phyloP scores from a whole-genome alignment of 1,284 basidiomycete species.

The Puccinia horiana region DNA sequence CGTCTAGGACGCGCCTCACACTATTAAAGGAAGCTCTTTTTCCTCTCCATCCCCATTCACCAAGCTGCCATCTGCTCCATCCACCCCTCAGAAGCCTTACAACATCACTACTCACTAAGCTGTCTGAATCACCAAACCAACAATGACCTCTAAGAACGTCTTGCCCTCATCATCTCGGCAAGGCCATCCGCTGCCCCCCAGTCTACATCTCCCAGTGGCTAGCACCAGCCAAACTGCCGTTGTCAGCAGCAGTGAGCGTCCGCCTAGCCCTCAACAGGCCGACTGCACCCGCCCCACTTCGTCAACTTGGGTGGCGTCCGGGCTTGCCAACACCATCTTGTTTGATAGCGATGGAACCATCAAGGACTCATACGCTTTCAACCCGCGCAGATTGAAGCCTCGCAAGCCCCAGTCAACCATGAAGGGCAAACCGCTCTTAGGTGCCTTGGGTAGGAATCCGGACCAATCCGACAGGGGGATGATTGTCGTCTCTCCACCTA shows the following conservation, averaged over 20 bases:
- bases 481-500: background rate
- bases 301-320: background rate
- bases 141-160: no score
- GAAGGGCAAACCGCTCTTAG: background rate
- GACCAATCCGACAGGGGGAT: background rate
- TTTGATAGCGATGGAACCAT: background rate
- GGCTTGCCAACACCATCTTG: background rate
- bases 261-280: no score
- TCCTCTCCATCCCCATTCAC: background rate
- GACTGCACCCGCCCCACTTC: no score
- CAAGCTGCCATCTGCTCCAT: background rate
- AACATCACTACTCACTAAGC: background rate
- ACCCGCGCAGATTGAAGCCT: background rate
- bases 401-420: background rate
- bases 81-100: background rate
- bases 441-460: background rate
- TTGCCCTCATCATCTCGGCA: no score
- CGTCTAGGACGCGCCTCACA: background rate
- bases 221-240: no score
- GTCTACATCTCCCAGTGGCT: no score
- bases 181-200: no score
- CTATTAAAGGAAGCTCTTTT: background rate
- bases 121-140: no score
- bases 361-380: background rate
- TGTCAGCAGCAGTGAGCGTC: no score